Conservation (phyloP, 192 early-diverging fungal species). For the Podila verticillata region DNA sequence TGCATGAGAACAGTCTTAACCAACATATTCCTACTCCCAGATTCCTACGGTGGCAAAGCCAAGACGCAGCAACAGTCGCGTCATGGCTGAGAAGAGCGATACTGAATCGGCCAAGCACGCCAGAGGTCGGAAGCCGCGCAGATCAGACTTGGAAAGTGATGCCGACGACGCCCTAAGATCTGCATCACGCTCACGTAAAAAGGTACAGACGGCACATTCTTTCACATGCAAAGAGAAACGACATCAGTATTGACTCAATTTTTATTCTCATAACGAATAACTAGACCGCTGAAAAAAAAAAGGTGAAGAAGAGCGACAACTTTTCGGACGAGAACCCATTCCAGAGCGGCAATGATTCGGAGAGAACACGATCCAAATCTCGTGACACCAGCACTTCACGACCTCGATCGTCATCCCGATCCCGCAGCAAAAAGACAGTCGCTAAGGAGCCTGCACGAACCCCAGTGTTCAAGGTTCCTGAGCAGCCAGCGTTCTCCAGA, state of each 20-base stretch:
- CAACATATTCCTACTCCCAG: not conserved
- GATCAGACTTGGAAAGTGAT: slow-evolving; percentile 16
- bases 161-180: slow-evolving; percentile 5
- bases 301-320: slow-evolving; percentile 15
- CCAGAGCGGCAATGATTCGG: slow-evolving; percentile 49
- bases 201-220: not conserved
- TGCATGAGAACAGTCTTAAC: not conserved
- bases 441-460: slow-evolving; percentile 4
- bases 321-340: slow-evolving; percentile 56
- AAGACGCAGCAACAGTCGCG: slow-evolving; percentile 38
- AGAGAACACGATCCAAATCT: slow-evolving; percentile 26
- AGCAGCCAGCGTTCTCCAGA: slow-evolving; percentile 30
- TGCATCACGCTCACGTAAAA: not conserved
- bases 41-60: slow-evolving; percentile 2
- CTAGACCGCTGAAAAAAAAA: not conserved
- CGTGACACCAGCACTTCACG: slow-evolving; percentile 5
- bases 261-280: not conserved
- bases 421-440: slow-evolving; percentile 1
- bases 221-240: too few relatives aligned
- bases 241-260: not conserved
- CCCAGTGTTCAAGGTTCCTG: slow-evolving; percentile 42
- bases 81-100: slow-evolving; percentile 13
- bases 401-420: slow-evolving; percentile 19
- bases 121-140: slow-evolving; percentile 16
- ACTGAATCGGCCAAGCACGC: slow-evolving; percentile 8